Base-by-base conservation (phyloP, 2,329 filamentous ascomycete species). In the Beauveria pseudobassiana region DNA sequence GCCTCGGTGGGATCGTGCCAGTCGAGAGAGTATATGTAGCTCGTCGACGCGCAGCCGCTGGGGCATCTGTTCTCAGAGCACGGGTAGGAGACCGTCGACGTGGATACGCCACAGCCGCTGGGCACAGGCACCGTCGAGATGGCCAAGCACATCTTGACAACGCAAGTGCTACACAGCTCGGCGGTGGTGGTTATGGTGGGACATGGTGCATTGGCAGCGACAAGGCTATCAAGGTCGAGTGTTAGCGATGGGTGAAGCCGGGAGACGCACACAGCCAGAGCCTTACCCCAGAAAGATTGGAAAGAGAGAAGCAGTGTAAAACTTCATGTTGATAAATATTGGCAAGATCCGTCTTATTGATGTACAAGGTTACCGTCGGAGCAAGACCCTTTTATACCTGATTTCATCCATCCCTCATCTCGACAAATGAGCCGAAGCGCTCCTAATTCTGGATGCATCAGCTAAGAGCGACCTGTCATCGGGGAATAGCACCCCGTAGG, bases 151-250 rank as follows among this genome's bases (percentile, higher is more conserved):
- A 65, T 65, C 12, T 64, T 65, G n/a, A 70, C 61, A 7, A 66
- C 14, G 63, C 74, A 76, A 5, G 72, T 74, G 20, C 67, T 65
- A 66, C 74, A 76, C 48, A 72, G 59, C 20, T 70, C 64, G 14
- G 66, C 65, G 0, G 72, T 74, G 38, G 67, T 64, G 12, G 71
- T 74, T 16, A 74, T 67, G 24, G 73, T 75, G 42, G 74, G 74
- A 49, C 74, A 76, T 6, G 61, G 59, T 1, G 62, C 52, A 43
- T 58, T 30, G 22, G 58, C 51, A 9, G 59, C 53, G 9, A 26
- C 49, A 20, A 60, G 42, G 49, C 46, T 46, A 38, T 38, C 34
- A 1, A 14, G 34, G 34, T 5, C 5, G 24, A 16, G 43, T 8
- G 5, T 20, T 38, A 38, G 18, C 12, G 18, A 28, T 6, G 6